Conservation (phyloP, 1,139 yeast genomes). For the Zhuliangozyma blackwelliae region DNA sequence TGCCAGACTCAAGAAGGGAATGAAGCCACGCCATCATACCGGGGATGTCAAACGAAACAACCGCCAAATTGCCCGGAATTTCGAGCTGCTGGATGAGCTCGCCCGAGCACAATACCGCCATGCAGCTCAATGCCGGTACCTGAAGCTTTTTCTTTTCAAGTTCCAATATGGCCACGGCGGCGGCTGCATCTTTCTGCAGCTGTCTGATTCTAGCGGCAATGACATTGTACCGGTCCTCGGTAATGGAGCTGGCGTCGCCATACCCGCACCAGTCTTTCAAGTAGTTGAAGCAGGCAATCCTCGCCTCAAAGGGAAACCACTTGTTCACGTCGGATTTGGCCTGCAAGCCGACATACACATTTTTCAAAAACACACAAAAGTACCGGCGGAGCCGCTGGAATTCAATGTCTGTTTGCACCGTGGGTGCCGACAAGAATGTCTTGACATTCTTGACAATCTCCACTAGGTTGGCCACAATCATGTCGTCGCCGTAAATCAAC, state of each 20-base stretch:
- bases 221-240: conserved; percentile 61
- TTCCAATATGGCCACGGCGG: conserved; percentile 75
- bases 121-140: conserved; percentile 69
- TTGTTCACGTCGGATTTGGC: conserved; percentile 36
- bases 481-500: conserved; percentile 56
- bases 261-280: conserved; percentile 94
- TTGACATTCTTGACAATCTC: conserved; percentile 64
- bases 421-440: conserved; percentile 52
- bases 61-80: conserved; percentile 38
- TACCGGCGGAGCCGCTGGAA: conserved; percentile 76
- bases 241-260: conserved; percentile 59
- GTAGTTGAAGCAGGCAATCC: conserved; percentile 76
- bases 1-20: conserved; percentile 56
- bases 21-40: conserved; percentile 77
- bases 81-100: conserved; percentile 50
- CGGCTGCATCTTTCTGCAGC: conserved; percentile 43
- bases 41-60: conserved; percentile 66
- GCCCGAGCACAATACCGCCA: conserved; percentile 77
- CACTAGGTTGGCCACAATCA: conserved; percentile 64
- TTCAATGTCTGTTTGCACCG: conserved; percentile 63
- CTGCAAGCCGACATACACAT: conserved; percentile 53
- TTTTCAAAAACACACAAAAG: conserved; percentile 74
- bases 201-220: conserved; percentile 51
- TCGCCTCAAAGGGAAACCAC: conserved; percentile 80
- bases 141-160: conserved; percentile 74